Conservation (phyloP, 495 filamentous ascomycete species). For the Podospora tetraspora region DNA sequence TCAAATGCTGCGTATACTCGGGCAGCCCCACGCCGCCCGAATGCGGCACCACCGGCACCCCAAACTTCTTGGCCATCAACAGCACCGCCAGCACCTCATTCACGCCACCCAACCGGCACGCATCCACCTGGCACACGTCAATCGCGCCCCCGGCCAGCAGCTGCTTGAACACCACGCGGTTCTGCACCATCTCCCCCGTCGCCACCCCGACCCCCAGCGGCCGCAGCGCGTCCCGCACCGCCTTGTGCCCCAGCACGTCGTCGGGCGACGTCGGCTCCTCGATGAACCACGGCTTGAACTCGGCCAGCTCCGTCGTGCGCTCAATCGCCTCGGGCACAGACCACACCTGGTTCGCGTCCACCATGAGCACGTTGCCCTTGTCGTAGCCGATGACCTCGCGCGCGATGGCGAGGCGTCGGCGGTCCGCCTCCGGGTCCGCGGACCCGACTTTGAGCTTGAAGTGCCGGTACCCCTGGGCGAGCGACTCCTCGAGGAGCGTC, state of each 20-base stretch:
- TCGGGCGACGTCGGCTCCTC: conserved; percentile 95
- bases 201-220: conserved; percentile 78
- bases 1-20: conserved; percentile 91
- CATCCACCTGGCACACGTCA: conserved; percentile 86
- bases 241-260: conserved; percentile 83
- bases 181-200: conserved; percentile 96
- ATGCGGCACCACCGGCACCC: conserved; percentile 81
- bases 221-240: conserved; percentile 70
- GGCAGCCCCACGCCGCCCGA: conserved; percentile 85
- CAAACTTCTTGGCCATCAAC: conserved; percentile 81
- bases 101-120: conserved; percentile 84
- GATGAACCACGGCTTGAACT: conserved; percentile 94
- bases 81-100: conserved; percentile 92
- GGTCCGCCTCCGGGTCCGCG: conserved; percentile 62
- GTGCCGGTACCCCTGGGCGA: conserved; percentile 70
- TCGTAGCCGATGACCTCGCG: conserved; percentile 82
- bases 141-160: conserved; percentile 72
- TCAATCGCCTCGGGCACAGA: conserved; percentile 84
- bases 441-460: conserved; percentile 89
- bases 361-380: conserved; percentile 82
- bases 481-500: conserved; percentile 62
- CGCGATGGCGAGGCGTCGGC: conserved; percentile 63
- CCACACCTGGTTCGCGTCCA: conserved; percentile 96
- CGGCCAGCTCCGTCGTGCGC: conserved; percentile 75
- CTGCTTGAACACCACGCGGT: conserved; percentile 92